Conservation (phyloP, 805 yeast species). For the Pichia eremophila region DNA sequence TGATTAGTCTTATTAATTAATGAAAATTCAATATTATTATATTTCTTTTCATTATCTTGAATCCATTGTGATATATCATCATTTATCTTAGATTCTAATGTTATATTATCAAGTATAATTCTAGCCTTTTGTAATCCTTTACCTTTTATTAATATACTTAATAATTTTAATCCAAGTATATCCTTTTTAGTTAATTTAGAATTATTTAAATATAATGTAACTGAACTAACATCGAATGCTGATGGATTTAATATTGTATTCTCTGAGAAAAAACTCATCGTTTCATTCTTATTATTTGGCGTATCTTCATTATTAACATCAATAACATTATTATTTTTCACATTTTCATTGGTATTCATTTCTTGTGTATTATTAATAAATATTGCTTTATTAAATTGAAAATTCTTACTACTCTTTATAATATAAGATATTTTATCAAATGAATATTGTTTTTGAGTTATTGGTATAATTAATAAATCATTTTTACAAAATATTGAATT, state of each 20-base stretch:
- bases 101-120: conserved; percentile 5
- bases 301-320: too few species aligned
- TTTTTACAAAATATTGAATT: conserved; percentile 12
- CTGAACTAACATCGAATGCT: conserved; percentile 18
- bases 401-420: conserved; percentile 8
- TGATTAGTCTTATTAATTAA: conserved; percentile 1
- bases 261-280: conserved; percentile 11
- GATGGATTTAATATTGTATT: conserved; percentile 22
- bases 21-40: conserved; percentile 1
- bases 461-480: conserved; percentile 19
- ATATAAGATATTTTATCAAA: conserved; percentile 8
- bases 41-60: neutral
- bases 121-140: conserved; percentile 7
- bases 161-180: conserved; percentile 17
- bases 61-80: neutral
- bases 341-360: neutral
- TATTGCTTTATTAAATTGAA: conserved; percentile 13
- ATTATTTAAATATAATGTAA: conserved; percentile 17
- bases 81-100: neutral
- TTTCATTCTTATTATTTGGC: neutral
- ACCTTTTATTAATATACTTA: conserved; percentile 17
- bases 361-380: conserved; percentile 23
- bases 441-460: conserved; percentile 16
- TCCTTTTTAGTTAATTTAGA: conserved; percentile 13
- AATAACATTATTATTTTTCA: neutral